Percentiles rank a stretch among this genome's conserved stretches.
Evolutionary conservation across 23 red algal genomes (phyloP).

Genomic region (Rhodosorus marinus): DNA sequence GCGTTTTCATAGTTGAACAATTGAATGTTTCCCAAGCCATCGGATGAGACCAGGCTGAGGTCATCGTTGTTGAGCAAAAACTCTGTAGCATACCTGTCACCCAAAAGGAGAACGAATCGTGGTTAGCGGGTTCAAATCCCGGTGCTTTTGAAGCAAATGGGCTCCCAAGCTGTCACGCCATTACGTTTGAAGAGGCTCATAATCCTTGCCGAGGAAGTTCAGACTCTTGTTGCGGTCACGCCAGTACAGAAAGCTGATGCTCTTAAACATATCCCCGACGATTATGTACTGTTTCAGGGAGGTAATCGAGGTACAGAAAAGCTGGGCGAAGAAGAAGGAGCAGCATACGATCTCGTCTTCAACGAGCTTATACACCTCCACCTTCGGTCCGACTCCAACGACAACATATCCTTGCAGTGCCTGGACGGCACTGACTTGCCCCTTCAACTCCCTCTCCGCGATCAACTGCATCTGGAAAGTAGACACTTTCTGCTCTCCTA

Average conservation of each 20-base stretch:
- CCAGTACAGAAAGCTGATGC: slow-evolving; percentile 67
- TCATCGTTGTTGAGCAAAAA: slow-evolving; percentile 53
- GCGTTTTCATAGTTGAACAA: slow-evolving; percentile 61
- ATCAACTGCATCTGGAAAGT: slow-evolving; percentile 80
- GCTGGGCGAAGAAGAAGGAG: slow-evolving; percentile 75
- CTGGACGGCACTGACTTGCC: slow-evolving; percentile 70
- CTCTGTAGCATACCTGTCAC: slow-evolving; percentile 37
- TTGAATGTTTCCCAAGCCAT: slow-evolving; percentile 58
- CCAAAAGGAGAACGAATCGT: no score
- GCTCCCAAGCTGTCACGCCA: no score
- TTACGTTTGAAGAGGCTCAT: slow-evolving; percentile 41
- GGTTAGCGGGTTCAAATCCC: no score
- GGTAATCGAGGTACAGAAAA: slow-evolving; percentile 46
- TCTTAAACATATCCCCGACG: slow-evolving; percentile 62
- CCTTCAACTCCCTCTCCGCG: slow-evolving; percentile 74
- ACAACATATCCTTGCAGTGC: slow-evolving; percentile 73
- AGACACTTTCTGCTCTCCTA: slow-evolving; percentile 17
- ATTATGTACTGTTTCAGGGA: slow-evolving; percentile 93
- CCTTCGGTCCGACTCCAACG: slow-evolving; percentile 41
- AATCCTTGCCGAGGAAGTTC: slow-evolving; percentile 88
- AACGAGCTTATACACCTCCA: slow-evolving; percentile 96
- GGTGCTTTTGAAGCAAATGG: no score
- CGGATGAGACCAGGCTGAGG: slow-evolving; percentile 36
- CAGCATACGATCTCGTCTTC: slow-evolving; percentile 81
- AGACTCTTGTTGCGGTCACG: slow-evolving; percentile 76